A percentile compares a stretch with the other conserved stretches of the same genome.
Evolutionary conservation across 805 yeast species (phyloP).

Genomic region (Scheffersomyces stipitis): DNA sequence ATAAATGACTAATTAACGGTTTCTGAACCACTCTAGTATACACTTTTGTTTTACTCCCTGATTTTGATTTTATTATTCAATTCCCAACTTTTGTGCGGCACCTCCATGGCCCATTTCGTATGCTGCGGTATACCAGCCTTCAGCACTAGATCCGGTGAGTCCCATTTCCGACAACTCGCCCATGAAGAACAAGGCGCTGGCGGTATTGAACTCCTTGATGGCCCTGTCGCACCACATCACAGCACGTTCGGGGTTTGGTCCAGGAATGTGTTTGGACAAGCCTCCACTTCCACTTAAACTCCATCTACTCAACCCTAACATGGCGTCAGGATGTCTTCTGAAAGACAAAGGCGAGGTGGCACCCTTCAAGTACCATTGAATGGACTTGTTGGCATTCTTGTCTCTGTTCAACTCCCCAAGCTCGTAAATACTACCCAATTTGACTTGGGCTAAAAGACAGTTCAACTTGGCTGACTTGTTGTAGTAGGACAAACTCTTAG

Average conservation of each 20-base stretch:
- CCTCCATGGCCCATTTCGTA: conserved; percentile 30
- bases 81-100: conserved; percentile 23
- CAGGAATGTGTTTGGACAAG: conserved; percentile 34
- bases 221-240: conserved; percentile 46
- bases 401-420: conserved; percentile 42
- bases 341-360: conserved; percentile 38
- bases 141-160: conserved; percentile 23
- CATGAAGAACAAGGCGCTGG: conserved; percentile 42
- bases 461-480: conserved; percentile 42
- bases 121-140: conserved; percentile 34
- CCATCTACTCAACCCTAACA: conserved; percentile 46
- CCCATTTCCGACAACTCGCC: conserved; percentile 41
- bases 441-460: conserved; percentile 41
- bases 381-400: conserved; percentile 39
- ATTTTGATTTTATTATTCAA: not conserved
- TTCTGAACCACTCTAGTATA: not conserved
- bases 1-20: not conserved
- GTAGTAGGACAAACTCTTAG: conserved; percentile 41
- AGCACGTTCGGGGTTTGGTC: conserved; percentile 36
- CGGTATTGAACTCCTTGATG: conserved; percentile 33
- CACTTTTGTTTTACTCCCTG: not conserved
- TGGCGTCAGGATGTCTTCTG: conserved; percentile 45
- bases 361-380: conserved; percentile 46
- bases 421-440: conserved; percentile 43
- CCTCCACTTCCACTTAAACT: conserved; percentile 35